These are phyloP conservation scores for Suillus discolor DNA, from an alignment of 768 basidiomycete genomes.

Conservation along the genomic window DNA sequence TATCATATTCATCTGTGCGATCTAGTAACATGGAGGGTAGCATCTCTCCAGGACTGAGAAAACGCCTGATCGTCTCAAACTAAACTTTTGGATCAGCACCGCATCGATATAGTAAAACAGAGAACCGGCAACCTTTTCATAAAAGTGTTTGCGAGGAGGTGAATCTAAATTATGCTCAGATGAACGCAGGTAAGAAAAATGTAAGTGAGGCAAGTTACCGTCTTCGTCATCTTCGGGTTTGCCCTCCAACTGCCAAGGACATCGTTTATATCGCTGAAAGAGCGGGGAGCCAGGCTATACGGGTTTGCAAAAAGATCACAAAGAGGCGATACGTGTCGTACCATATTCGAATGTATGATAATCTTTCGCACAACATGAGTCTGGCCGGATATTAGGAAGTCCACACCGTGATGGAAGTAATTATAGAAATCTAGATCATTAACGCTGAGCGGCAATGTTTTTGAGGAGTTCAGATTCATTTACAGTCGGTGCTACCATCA, in stretches of 20 bases:
- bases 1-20: slow-evolving; percentile 75
- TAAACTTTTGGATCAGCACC: slow-evolving; percentile 27
- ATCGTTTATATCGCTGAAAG: slow-evolving; percentile 90
- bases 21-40: slow-evolving; percentile 83
- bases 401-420: slow-evolving; percentile 90
- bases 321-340: slow-evolving; percentile 37
- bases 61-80: slow-evolving; percentile 81
- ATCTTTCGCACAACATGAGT: slow-evolving; percentile 83
- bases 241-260: slow-evolving; percentile 87
- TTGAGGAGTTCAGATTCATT: slow-evolving; percentile 18
- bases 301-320: slow-evolving; percentile 7
- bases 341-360: slow-evolving; percentile 85
- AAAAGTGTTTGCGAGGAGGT: slow-evolving; percentile 73
- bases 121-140: slow-evolving; percentile 55
- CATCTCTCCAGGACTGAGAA: slow-evolving; percentile 71
- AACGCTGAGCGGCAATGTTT: slow-evolving; percentile 11
- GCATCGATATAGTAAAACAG: background rate
- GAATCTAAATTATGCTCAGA: slow-evolving; percentile 50
- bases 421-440: slow-evolving; percentile 77
- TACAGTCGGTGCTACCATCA: slow-evolving; percentile 54
- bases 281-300: slow-evolving; percentile 81
- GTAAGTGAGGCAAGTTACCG: slow-evolving; percentile 41
- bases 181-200: background rate
- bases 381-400: slow-evolving; percentile 77
- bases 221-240: slow-evolving; percentile 83